Evolutionary conservation across 208 protist genomes (phyloP).

Genomic region (Phytomonas sp.): DNA sequence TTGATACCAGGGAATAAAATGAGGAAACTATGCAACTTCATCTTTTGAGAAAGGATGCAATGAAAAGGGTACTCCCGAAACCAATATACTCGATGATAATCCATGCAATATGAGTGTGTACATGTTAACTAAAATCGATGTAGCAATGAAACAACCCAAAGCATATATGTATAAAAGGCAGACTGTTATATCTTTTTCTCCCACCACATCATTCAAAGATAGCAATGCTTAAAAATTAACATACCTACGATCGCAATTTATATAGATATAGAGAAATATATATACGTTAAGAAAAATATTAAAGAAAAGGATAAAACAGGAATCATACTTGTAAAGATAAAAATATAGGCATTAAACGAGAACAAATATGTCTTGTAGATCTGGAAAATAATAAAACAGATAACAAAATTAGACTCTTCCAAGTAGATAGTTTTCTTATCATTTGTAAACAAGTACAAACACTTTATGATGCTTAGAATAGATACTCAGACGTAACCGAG

Average conservation of each 20-base stretch:
- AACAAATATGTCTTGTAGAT: background rate
- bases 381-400: background rate
- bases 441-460: background rate
- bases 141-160: background rate
- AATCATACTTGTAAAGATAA: background rate
- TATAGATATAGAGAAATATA: too few relatives aligned
- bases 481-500: background rate
- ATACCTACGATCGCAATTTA: background rate
- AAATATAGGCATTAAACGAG: background rate
- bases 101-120: background rate
- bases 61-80: background rate
- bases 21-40: background rate
- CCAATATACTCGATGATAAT: background rate
- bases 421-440: background rate
- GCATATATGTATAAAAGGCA: background rate
- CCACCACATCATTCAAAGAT: background rate
- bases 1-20: background rate
- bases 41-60: background rate
- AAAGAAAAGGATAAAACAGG: slow-evolving; percentile 1
- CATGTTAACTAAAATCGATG: slow-evolving; percentile 4
- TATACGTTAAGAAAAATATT: background rate
- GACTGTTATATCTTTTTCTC: background rate
- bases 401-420: slow-evolving; percentile 7
- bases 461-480: background rate
- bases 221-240: background rate